Evolutionary conservation across 140 eudicot genomes (phyloP), one percentile per base, ranked within the genome.

Genomic region (Flaveria floridana): DNA sequence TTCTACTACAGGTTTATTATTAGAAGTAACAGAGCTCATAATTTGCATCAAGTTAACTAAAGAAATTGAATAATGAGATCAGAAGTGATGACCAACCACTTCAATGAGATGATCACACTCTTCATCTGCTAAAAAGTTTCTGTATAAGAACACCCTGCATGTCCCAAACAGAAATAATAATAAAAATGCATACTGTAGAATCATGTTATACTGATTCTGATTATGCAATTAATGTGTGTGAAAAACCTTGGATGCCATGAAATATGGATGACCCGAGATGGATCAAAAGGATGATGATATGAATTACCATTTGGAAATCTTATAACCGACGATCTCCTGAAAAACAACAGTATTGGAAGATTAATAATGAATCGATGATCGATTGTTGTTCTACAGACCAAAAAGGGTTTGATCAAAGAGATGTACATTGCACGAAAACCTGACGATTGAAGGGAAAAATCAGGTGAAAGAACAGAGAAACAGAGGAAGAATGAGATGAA

Each of bases 61-160:
- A 25, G 14, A 66, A 69, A 70, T 50, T 13, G 13, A 55, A 65
- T 16, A 56, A 28, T 26, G 2, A 55, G 12, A 79, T 13, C 37
- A 7, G 34, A n/a, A 71, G 58, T 21, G 63, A 71, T 62, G 42
- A 50, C 92, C 70, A 14, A 79, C 99, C 99, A 90, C 77, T 76
- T 76, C 37, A 63, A 86, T 86, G 52, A 93, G 89, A 88, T 90
- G 98, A 86, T 93, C 97, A 81, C 98, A 93, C 86, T 94, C 99
- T 34, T 86, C 82, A 77, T 85, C 80, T 51, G 94, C 88, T 78
- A 94, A 70, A 83, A 94, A 94, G 1, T 81, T 85, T 30, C 74
- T 85, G 75, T 90, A 85, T 39, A 86, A 18, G 72, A 90, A 94
- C 3, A 91, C 94, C 85, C 97, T 94, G 86, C 3, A 75, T 16